These are phyloP conservation scores for Schizopora paradoxa DNA, from an alignment of 1,284 basidiomycete genomes.

Conservation along the genomic window DNA sequence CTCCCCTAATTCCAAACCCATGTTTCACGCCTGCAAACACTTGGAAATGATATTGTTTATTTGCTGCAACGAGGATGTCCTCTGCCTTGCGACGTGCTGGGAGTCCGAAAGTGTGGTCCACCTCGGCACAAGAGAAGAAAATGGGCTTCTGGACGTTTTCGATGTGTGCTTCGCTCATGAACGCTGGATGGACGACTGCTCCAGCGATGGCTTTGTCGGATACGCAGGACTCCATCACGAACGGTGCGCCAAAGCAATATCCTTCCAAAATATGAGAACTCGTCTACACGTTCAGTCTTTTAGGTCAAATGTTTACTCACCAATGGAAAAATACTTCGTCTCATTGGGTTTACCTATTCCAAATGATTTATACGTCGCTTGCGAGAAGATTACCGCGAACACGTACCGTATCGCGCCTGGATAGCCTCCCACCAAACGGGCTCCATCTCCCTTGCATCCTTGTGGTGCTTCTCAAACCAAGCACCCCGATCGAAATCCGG, in stretches of 20 bases:
- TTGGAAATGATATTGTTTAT: conserved; percentile 42
- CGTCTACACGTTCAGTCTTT: not conserved
- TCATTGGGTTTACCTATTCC: not conserved
- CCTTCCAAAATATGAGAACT: conserved; percentile 29
- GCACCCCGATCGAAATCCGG: conserved; percentile 35
- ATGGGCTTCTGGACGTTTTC: conserved; percentile 44
- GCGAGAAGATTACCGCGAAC: too few species aligned
- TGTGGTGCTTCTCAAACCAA: conserved; percentile 36
- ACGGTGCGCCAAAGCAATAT: conserved; percentile 55
- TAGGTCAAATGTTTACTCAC: conserved; percentile 23
- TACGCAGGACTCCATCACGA: conserved; percentile 39
- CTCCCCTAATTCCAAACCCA: conserved; percentile 39
- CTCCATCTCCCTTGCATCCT: conserved; percentile 32
- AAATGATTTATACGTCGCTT: too few species aligned
- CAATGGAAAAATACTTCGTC: conserved; percentile 33
- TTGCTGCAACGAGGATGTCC: conserved; percentile 38
- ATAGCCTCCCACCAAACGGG: conserved; percentile 49
- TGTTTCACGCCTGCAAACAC: conserved; percentile 45
- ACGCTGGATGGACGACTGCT: conserved; percentile 52
- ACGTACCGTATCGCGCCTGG: conserved; percentile 37
- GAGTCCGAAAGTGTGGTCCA: conserved; percentile 38
- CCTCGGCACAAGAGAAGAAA: conserved; percentile 49
- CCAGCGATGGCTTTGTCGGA: conserved; percentile 42
- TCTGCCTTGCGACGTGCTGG: conserved; percentile 41
- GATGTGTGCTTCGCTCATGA: conserved; percentile 44